A percentile compares a stretch with the other conserved stretches of the same genome.
phyloP scores from a whole-genome alignment of 352 stramenopile genomes.

The Phytopythium chamaehyphon region DNA sequence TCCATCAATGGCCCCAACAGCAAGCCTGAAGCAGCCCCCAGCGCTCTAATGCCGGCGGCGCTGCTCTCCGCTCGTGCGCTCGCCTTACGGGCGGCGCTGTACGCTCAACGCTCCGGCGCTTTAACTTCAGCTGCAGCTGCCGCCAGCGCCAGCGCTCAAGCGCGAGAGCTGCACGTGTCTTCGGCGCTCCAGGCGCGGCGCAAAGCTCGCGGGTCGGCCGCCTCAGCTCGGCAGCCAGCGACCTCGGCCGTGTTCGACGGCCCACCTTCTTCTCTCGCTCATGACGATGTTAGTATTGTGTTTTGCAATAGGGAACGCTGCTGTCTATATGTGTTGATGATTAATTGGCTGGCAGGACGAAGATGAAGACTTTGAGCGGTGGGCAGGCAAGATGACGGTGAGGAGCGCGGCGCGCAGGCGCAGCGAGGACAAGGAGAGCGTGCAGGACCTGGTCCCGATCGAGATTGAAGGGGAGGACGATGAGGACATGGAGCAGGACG shows the following conservation, averaged over 20 bases:
- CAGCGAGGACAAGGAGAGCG: constrained; percentile 16
- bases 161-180: constrained; percentile 39
- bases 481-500: constrained; percentile 35
- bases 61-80: constrained; percentile 1
- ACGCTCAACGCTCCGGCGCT: constrained; percentile 5
- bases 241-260: constrained; percentile 28
- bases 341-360: constrained; percentile 16
- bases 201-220: constrained; percentile 30
- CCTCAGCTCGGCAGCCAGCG: constrained; percentile 7
- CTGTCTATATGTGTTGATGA: not conserved
- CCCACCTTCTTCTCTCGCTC: not conserved
- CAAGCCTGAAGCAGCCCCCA: not conserved
- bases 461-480: constrained; percentile 31
- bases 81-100: constrained; percentile 20
- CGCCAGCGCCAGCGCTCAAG: constrained; percentile 10
- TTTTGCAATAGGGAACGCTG: not conserved
- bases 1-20: not conserved
- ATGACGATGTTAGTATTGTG: constrained; percentile 16
- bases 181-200: constrained; percentile 26
- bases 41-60: constrained; percentile 3
- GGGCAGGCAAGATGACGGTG: constrained; percentile 42
- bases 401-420: constrained; percentile 14
- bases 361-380: constrained; percentile 38
- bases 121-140: too few relatives aligned
- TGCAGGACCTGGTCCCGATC: constrained; percentile 22